These are phyloP conservation scores for Sporobolomyces phaffii DNA, from an alignment of 768 basidiomycete species.

Conservation along the genomic window DNA sequence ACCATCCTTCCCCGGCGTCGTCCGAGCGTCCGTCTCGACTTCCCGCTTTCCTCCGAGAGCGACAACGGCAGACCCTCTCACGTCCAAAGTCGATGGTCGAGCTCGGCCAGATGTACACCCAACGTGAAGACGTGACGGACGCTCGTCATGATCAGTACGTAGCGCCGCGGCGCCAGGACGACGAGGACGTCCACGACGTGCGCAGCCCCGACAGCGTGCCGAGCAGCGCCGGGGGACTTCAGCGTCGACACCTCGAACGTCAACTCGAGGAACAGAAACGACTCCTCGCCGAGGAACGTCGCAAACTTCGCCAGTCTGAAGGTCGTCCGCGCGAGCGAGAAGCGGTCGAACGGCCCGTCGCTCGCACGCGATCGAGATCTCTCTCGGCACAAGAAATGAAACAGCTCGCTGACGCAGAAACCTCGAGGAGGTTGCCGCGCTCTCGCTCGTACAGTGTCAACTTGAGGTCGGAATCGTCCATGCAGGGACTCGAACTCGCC, in stretches of 20 bases:
- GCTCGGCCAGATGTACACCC: slow-evolving; percentile 26
- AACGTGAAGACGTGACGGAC: neutral
- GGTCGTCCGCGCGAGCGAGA: slow-evolving; percentile 5
- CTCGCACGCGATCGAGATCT: slow-evolving; percentile 3
- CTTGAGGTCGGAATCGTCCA: slow-evolving; percentile 44
- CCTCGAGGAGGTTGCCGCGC: slow-evolving; percentile 7
- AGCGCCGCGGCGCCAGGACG: neutral
- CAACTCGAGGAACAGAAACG: slow-evolving; percentile 16
- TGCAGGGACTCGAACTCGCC: slow-evolving; percentile 53
- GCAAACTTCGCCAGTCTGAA: slow-evolving; percentile 9
- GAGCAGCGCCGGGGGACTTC: slow-evolving; percentile 31
- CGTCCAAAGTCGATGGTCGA: slow-evolving; percentile 41
- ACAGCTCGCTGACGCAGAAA: slow-evolving; percentile 12
- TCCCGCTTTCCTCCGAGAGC: slow-evolving; percentile 33
- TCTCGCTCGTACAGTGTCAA: slow-evolving; percentile 18
- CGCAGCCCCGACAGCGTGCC: slow-evolving; percentile 24
- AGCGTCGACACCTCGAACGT: slow-evolving; percentile 27
- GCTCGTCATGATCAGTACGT: neutral
- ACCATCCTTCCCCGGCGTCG: neutral
- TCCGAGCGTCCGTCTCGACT: slow-evolving; percentile 26
- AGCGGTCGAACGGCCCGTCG: neutral
- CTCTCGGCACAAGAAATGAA: slow-evolving; percentile 24
- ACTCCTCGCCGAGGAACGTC: slow-evolving; percentile 7
- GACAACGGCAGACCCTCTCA: slow-evolving; percentile 6
- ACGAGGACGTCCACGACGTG: slow-evolving; percentile 2